Evolutionary conservation across 2,329 filamentous ascomycete genomes (phyloP).

Genomic region (Ceratocystis huliohia): DNA sequence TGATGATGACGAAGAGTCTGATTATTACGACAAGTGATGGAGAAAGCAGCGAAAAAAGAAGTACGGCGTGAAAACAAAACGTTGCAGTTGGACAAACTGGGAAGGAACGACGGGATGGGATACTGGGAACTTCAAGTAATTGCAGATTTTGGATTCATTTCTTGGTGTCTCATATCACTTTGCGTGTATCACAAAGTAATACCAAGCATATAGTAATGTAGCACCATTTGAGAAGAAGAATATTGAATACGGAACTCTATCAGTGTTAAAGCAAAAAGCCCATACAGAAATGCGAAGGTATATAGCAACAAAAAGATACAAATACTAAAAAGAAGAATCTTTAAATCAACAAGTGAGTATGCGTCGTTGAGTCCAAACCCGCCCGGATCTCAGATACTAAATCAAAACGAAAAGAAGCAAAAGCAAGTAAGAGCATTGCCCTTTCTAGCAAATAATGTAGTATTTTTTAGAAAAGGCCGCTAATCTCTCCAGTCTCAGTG

Average conservation of each 20-base stretch:
- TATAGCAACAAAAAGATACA: slow-evolving; percentile 1
- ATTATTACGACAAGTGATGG: background rate
- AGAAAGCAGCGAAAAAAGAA: background rate
- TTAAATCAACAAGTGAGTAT: slow-evolving; percentile 11
- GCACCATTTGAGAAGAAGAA: background rate
- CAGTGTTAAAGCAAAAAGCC: slow-evolving; percentile 4
- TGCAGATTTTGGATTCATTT: too few species aligned
- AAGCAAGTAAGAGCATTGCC: background rate
- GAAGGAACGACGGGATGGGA: too few species aligned
- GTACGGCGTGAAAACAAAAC: too few species aligned
- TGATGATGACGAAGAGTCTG: background rate
- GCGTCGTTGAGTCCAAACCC: slow-evolving; percentile 16
- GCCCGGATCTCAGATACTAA: slow-evolving; percentile 7
- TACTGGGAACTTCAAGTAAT: too few species aligned
- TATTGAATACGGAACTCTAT: background rate
- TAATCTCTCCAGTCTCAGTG: slow-evolving; percentile 69
- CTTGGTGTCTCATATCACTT: too few species aligned
- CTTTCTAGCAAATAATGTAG: background rate
- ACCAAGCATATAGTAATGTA: too few species aligned
- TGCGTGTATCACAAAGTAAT: too few species aligned
- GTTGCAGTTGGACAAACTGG: too few species aligned
- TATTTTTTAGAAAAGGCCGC: slow-evolving; percentile 64
- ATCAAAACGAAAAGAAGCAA: background rate
- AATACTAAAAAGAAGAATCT: background rate
- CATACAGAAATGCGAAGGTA: background rate